Conservation (phyloP, 176 grass and related monocot species). For the Luzula sylvatica region DNA sequence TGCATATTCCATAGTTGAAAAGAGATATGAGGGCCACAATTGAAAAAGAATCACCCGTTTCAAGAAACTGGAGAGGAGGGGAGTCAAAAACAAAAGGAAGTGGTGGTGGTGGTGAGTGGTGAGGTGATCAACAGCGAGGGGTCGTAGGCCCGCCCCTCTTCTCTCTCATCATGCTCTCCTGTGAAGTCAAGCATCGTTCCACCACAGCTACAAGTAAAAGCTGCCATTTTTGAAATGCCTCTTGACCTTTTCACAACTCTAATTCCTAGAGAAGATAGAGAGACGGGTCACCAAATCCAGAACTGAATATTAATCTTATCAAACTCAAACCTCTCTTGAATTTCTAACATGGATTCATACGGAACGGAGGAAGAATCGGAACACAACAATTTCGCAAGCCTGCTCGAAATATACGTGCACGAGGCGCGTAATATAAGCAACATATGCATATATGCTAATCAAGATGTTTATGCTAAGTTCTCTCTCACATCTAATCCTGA, state of each 20-base stretch:
- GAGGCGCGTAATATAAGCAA: conserved; percentile 56
- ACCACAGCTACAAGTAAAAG: conserved; percentile 14
- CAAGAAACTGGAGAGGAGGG: too few species aligned
- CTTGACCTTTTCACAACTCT: not conserved
- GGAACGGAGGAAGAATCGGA: not conserved
- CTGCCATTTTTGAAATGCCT: not conserved
- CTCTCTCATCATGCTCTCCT: not conserved
- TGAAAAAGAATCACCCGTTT: too few species aligned
- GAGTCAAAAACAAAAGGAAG: too few species aligned
- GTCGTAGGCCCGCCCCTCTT: not conserved
- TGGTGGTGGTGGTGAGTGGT: not conserved
- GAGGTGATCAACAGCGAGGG: not conserved
- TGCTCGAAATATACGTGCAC: conserved; percentile 66
- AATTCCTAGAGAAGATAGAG: not conserved
- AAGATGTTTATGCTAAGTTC: conserved; percentile 84
- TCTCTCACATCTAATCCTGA: conserved; percentile 60
- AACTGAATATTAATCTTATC: too few species aligned
- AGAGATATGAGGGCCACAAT: not conserved
- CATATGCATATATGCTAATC: conserved; percentile 86
- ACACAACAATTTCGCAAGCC: not conserved
- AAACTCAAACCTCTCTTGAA: too few species aligned
- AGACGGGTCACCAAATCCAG: not conserved
- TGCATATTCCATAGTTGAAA: not conserved
- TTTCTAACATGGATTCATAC: not conserved
- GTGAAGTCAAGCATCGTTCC: conserved; percentile 9